Percentiles rank a stretch among this genome's conserved stretches.
Conservation (phyloP, 768 basidiomycete species). For the Galerina sulciceps region DNA sequence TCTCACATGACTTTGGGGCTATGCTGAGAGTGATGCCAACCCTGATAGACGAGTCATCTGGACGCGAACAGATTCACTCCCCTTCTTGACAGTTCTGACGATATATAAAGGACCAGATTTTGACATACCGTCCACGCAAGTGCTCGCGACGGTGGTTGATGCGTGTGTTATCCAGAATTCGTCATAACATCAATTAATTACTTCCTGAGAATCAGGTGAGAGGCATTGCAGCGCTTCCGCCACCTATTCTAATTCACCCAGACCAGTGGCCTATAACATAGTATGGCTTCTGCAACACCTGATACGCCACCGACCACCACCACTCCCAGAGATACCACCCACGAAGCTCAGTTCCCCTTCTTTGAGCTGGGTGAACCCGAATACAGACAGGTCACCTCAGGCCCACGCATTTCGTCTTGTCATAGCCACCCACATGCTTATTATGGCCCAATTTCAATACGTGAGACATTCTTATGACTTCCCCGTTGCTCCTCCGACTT, state of each 20-base stretch:
- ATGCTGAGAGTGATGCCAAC: background rate
- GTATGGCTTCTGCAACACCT: background rate
- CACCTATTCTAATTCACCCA: too few relatives aligned
- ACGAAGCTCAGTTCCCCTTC: slow-evolving; percentile 5
- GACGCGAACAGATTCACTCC: background rate
- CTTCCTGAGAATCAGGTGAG: too few relatives aligned
- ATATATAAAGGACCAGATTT: too few relatives aligned
- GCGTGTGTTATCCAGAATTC: too few relatives aligned
- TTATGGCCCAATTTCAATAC: slow-evolving; percentile 26
- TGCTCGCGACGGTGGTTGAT: too few relatives aligned
- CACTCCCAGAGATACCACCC: background rate
- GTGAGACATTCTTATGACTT: slow-evolving; percentile 5
- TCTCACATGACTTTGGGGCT: slow-evolving; percentile 10
- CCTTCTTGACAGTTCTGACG: background rate
- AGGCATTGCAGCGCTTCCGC: too few relatives aligned
- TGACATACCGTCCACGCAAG: too few relatives aligned
- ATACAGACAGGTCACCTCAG: slow-evolving; percentile 9
- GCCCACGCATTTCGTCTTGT: slow-evolving; percentile 17
- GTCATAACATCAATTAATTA: too few relatives aligned
- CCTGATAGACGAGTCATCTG: slow-evolving; percentile 7
- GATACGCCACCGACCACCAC: background rate
- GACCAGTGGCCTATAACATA: background rate
- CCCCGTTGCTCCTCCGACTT: background rate
- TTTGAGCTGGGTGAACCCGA: slow-evolving; percentile 7
- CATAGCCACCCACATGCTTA: slow-evolving; percentile 18